These are phyloP conservation scores for Tuber melanosporum DNA, from an alignment of 495 filamentous ascomycete genomes.

Conservation along the genomic window DNA sequence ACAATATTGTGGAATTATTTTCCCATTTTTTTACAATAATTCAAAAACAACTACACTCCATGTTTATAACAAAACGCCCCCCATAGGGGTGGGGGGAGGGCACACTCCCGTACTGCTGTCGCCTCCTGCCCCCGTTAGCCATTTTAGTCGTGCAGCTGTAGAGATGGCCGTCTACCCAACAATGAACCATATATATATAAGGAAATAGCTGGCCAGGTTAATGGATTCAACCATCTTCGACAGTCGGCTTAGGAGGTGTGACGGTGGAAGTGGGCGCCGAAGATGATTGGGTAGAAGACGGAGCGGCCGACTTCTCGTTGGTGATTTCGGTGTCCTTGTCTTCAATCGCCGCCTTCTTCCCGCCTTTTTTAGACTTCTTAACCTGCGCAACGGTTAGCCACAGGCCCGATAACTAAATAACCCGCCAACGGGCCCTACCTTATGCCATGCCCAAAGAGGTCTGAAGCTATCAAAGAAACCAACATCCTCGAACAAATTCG, in stretches of 20 bases:
- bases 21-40: background rate
- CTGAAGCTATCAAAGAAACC: constrained; percentile 97
- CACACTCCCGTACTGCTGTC: background rate
- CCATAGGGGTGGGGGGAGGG: background rate
- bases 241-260: constrained; percentile 31
- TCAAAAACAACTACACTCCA: background rate
- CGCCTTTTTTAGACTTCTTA: constrained; percentile 30
- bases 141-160: background rate
- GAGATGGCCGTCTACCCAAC: background rate
- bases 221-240: constrained; percentile 29
- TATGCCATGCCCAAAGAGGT: constrained; percentile 96
- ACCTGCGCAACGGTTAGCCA: constrained; percentile 24
- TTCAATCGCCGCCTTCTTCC: constrained; percentile 1
- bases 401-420: background rate
- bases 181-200: background rate
- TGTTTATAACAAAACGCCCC: background rate
- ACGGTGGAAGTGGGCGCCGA: constrained; percentile 22
- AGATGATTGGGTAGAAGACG: background rate
- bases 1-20: background rate
- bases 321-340: constrained; percentile 13
- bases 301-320: constrained; percentile 7
- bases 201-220: background rate
- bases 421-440: constrained; percentile 52
- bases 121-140: background rate
- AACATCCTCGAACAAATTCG: constrained; percentile 97